phyloP scores from a whole-genome alignment of 1,284 basidiomycete genomes.

The Austropuccinia psidii region DNA sequence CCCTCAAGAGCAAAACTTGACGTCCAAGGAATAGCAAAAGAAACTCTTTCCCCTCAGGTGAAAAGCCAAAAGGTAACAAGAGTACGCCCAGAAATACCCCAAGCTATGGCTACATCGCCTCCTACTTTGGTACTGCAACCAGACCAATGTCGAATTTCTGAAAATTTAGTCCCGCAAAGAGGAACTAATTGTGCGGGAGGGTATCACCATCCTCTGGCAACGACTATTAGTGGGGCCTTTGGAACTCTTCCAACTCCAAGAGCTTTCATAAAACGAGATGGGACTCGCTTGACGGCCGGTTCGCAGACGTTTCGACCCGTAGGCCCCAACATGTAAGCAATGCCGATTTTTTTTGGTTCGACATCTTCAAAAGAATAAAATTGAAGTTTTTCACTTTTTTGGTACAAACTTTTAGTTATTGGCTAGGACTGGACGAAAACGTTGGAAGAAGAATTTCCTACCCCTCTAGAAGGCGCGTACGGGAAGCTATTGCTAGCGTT shows the following conservation, averaged over 20 bases:
- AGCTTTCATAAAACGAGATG: constrained; percentile 16
- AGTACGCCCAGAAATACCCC: too few relatives aligned
- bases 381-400: neutral
- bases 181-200: constrained; percentile 9
- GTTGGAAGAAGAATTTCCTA: constrained; percentile 18
- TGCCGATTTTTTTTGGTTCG: neutral
- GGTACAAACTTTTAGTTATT: constrained; percentile 1
- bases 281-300: neutral
- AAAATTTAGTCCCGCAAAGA: neutral
- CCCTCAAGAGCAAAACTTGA: too few relatives aligned
- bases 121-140: neutral
- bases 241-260: constrained; percentile 20
- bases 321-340: constrained; percentile 24
- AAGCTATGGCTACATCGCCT: neutral
- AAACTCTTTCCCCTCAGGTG: too few relatives aligned
- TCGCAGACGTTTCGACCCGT: constrained; percentile 9
- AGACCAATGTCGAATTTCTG: constrained; percentile 12
- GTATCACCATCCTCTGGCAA: constrained; percentile 21
- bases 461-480: constrained; percentile 20
- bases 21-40: too few relatives aligned
- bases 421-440: constrained; percentile 34
- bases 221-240: constrained; percentile 17
- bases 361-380: neutral
- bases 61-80: too few relatives aligned
- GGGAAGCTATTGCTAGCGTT: constrained; percentile 28